phyloP scores from a whole-genome alignment of 2,329 filamentous ascomycete species.

The Epichloe glyceriae region DNA sequence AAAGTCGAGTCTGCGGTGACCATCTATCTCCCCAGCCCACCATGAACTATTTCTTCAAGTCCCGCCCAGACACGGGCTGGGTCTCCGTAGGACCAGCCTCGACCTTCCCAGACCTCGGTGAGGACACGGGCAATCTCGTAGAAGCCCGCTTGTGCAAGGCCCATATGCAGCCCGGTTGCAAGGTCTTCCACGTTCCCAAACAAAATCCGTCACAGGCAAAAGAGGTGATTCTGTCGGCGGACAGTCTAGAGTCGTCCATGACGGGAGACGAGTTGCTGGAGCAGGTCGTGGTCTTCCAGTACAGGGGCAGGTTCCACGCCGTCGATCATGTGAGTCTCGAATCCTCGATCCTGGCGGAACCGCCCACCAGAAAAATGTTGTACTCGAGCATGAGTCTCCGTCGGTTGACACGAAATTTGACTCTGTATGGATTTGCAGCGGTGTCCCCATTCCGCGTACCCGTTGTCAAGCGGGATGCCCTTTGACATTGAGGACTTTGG shows the following conservation, averaged over 20 bases:
- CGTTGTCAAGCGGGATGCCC: conserved; percentile 46
- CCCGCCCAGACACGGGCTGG: conserved; percentile 25
- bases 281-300: conserved; percentile 54
- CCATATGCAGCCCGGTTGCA: conserved; percentile 39
- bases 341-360: not conserved
- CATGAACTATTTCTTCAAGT: conserved; percentile 14
- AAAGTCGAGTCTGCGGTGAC: too few species aligned
- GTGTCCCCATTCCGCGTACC: conserved; percentile 56
- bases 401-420: too few species aligned
- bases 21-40: not conserved
- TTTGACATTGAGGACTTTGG: conserved; percentile 68
- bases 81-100: conserved; percentile 41
- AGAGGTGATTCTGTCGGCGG: conserved; percentile 15
- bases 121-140: conserved; percentile 24
- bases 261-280: conserved; percentile 28
- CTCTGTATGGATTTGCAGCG: conserved; percentile 24
- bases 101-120: conserved; percentile 39
- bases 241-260: not conserved
- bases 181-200: conserved; percentile 39
- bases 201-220: conserved; percentile 25
- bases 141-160: conserved; percentile 24
- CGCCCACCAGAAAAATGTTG: not conserved
- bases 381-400: too few species aligned
- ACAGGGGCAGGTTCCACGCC: conserved; percentile 51
- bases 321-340: conserved; percentile 47